Conservation (phyloP, 371 early-diverging fungal species). For the Sporodiniella umbellata region DNA sequence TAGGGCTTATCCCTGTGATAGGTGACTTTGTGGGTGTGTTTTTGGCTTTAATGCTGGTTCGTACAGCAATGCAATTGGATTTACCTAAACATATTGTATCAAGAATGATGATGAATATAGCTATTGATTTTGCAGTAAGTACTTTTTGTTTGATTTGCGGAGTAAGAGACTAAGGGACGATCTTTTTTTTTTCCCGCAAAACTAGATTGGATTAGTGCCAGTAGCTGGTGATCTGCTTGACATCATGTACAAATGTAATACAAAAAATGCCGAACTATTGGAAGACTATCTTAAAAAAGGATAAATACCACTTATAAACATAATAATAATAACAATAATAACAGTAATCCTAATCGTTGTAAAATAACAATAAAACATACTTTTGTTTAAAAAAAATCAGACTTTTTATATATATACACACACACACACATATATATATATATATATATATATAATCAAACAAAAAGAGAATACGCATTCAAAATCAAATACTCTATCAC, state of each 20-base stretch:
- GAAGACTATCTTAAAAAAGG: slow-evolving; percentile 19
- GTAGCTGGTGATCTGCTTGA: slow-evolving; percentile 44
- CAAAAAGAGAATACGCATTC: slow-evolving; percentile 45
- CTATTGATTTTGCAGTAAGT: slow-evolving; percentile 41
- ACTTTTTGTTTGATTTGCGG: neutral
- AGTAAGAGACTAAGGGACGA: neutral
- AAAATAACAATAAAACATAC: too few relatives aligned
- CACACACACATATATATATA: slow-evolving; percentile 2
- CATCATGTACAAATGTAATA: slow-evolving; percentile 41
- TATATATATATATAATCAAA: slow-evolving; percentile 2
- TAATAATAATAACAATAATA: too few relatives aligned
- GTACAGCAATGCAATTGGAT: slow-evolving; percentile 30
- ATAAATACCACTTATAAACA: neutral
- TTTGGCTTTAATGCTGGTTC: slow-evolving; percentile 36
- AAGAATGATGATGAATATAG: slow-evolving; percentile 46
- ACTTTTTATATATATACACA: too few relatives aligned
- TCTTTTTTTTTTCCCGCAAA: neutral
- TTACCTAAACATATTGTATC: slow-evolving; percentile 32
- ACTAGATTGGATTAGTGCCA: slow-evolving; percentile 45
- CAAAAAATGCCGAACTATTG: slow-evolving; percentile 32
- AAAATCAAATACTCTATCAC: slow-evolving; percentile 62
- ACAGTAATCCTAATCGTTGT: too few relatives aligned
- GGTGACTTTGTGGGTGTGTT: slow-evolving; percentile 43
- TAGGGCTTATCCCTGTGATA: slow-evolving; percentile 47
- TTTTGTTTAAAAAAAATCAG: too few relatives aligned